Conservation (phyloP, 306 rosid genomes). For the Lithocarpus polystachyus region DNA sequence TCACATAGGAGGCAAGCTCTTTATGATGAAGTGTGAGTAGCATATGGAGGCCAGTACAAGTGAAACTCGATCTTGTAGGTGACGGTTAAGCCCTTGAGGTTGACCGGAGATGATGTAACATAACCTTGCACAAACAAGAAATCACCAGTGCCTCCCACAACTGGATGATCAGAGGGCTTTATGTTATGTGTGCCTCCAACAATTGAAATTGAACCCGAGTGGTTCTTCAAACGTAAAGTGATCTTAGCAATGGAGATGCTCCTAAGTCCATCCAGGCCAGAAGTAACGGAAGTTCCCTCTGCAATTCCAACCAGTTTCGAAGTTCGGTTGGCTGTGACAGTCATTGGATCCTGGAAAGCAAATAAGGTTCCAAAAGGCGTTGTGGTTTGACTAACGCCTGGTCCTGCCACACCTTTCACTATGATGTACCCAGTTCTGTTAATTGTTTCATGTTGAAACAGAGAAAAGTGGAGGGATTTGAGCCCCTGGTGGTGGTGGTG, state of each 20-base stretch:
- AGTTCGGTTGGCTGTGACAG: conserved; percentile 31
- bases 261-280: conserved; percentile 61
- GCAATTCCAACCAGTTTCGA: conserved; percentile 56
- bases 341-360: conserved; percentile 65
- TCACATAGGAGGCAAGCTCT: neutral
- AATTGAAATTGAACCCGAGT: conserved; percentile 53
- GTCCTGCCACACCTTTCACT: conserved; percentile 48
- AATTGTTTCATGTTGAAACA: conserved; percentile 67
- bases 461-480: conserved; percentile 62
- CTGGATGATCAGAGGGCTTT: conserved; percentile 52
- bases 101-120: conserved; percentile 55
- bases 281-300: conserved; percentile 64
- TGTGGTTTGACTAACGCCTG: conserved; percentile 39
- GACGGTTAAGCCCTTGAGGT: conserved; percentile 44
- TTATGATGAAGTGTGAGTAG: conserved; percentile 31
- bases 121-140: conserved; percentile 75
- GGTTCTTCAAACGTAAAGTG: conserved; percentile 44
- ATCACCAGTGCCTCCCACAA: conserved; percentile 77
- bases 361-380: conserved; percentile 66
- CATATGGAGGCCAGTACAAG: conserved; percentile 88
- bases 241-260: conserved; percentile 63
- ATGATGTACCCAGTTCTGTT: conserved; percentile 68
- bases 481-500: conserved; percentile 24
- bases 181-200: conserved; percentile 56
- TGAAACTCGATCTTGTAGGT: conserved; percentile 61